Conservation (phyloP, 768 basidiomycete genomes). For the Pulveroboletus sp. region DNA sequence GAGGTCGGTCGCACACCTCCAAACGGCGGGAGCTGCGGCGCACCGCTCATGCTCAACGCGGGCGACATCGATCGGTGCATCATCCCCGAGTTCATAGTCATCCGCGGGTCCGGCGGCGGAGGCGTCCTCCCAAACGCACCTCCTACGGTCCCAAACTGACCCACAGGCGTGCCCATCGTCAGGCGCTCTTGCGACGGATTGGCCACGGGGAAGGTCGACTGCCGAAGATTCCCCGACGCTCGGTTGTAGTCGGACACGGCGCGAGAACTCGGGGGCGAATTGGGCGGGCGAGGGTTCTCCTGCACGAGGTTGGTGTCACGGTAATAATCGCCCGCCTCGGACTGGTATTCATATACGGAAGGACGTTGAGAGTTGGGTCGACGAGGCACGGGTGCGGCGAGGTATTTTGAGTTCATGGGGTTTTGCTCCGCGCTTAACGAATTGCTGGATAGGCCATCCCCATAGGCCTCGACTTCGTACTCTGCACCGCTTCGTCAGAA, state of each 20-base stretch:
- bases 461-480: slow-evolving; percentile 63
- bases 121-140: slow-evolving; percentile 39
- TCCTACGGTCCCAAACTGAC: slow-evolving; percentile 33
- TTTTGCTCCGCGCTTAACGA: slow-evolving; percentile 28
- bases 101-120: slow-evolving; percentile 43
- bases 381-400: slow-evolving; percentile 37
- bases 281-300: slow-evolving; percentile 27
- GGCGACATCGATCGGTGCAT: slow-evolving; percentile 35
- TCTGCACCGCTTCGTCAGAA: slow-evolving; percentile 36
- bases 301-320: slow-evolving; percentile 48
- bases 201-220: slow-evolving; percentile 23
- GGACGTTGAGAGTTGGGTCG: slow-evolving; percentile 39
- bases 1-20: slow-evolving; percentile 44
- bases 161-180: slow-evolving; percentile 33
- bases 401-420: slow-evolving; percentile 16
- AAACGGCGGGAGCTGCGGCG: slow-evolving; percentile 33
- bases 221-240: slow-evolving; percentile 23
- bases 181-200: slow-evolving; percentile 38
- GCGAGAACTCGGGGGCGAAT: slow-evolving; percentile 32
- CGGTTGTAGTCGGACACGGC: slow-evolving; percentile 30
- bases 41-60: slow-evolving; percentile 26
- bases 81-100: slow-evolving; percentile 45
- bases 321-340: slow-evolving; percentile 54
- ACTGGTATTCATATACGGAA: slow-evolving; percentile 40
- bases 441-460: slow-evolving; percentile 48